These are phyloP conservation scores for Castanopsis chinensis DNA, from an alignment of 306 rosid genomes.

Conservation along the genomic window DNA sequence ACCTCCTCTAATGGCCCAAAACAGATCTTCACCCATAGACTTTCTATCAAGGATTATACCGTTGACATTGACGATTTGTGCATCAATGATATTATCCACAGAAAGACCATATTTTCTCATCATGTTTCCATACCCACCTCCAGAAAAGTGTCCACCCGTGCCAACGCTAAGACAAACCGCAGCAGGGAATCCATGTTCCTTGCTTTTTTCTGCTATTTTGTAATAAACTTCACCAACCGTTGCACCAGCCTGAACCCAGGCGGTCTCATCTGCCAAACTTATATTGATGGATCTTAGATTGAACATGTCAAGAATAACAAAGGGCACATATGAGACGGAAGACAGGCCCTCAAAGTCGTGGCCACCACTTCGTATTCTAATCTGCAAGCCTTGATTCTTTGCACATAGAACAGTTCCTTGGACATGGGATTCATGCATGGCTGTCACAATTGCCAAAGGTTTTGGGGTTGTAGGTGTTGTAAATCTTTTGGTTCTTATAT, in stretches of 20 bases:
- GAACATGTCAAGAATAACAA: slow-evolving; percentile 35
- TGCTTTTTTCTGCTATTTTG: slow-evolving; percentile 19
- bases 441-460: slow-evolving; percentile 24
- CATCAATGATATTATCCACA: slow-evolving; percentile 30
- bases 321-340: slow-evolving; percentile 20
- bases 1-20: slow-evolving; percentile 49
- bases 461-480: slow-evolving; percentile 25
- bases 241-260: slow-evolving; percentile 40
- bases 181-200: slow-evolving; percentile 28
- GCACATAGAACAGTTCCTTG: slow-evolving; percentile 27
- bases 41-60: slow-evolving; percentile 29
- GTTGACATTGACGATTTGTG: slow-evolving; percentile 19
- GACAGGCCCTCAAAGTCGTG: slow-evolving; percentile 42
- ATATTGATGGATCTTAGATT: slow-evolving; percentile 25
- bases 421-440: slow-evolving; percentile 19
- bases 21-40: slow-evolving; percentile 41
- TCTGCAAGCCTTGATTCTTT: slow-evolving; percentile 1
- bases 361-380: slow-evolving; percentile 43
- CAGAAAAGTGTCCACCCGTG: slow-evolving; percentile 34
- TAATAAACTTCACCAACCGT: slow-evolving; percentile 37
- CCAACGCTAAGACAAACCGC: slow-evolving; percentile 27
- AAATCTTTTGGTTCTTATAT: slow-evolving; percentile 26
- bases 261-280: background rate
- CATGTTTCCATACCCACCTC: slow-evolving; percentile 39
- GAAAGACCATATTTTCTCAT: slow-evolving; percentile 42